Conservation (phyloP, 257 asterid species). For the Solanum ossicruentum region DNA sequence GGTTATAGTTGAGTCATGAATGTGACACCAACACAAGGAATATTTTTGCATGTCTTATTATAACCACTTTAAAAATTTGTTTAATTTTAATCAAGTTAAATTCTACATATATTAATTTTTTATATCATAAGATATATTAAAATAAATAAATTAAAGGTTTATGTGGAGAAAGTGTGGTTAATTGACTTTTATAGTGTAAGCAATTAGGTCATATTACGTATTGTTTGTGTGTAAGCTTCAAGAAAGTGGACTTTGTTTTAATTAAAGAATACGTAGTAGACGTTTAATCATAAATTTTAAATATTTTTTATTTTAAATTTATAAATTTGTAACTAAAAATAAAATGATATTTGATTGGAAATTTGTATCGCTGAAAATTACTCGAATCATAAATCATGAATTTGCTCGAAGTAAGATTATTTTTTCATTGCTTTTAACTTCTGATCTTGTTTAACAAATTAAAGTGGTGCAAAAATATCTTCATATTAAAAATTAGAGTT, state of each 20-base stretch:
- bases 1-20: background rate
- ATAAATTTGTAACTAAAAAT: background rate
- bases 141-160: background rate
- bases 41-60: background rate
- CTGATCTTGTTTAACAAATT: too few relatives aligned
- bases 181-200: background rate
- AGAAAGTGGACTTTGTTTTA: background rate
- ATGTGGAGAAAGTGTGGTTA: background rate
- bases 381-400: too few relatives aligned
- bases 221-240: background rate
- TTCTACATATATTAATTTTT: background rate
- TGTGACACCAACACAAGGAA: background rate
- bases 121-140: background rate
- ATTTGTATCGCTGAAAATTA: too few relatives aligned
- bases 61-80: background rate
- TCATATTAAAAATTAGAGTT: too few relatives aligned
- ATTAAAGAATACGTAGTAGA: background rate
- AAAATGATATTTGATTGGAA: background rate
- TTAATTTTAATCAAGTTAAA: background rate
- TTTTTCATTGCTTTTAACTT: too few relatives aligned
- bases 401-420: too few relatives aligned
- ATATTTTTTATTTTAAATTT: background rate
- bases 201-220: background rate
- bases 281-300: background rate
- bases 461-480: too few relatives aligned